Base-by-base conservation (phyloP, 2,329 filamentous ascomycete genomes). In the Colletotrichum cereale region DNA sequence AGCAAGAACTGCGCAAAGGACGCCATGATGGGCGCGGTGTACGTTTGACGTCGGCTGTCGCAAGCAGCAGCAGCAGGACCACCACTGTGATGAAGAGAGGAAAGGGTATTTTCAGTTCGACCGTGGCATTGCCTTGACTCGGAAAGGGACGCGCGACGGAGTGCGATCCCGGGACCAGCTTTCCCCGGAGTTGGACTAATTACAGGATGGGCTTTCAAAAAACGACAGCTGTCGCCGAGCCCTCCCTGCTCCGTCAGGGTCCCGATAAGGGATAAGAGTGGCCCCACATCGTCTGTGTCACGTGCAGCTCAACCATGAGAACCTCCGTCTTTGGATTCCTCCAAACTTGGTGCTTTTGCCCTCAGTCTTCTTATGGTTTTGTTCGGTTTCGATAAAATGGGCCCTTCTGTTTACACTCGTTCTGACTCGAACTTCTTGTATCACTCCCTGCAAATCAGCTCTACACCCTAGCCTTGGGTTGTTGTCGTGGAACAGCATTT, bases 101-200 rank as follows among this genome's bases (percentile, higher is more conserved):
- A 38, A 63, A 34, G 29, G 56, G 58, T 55, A 44, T 66, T 64
- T 42, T 60, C 65, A 71, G 47, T 7, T 42, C 29, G 69, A 29
- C 65, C 65, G 65, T 65, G 53, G 68, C 58, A 69, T 71, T 64
- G 65, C 65, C 58, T 71, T 62, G 69, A 69, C 58, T 71, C 65
- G 65, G 65, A 29, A 36, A 21, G 34, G 47, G 38, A 63, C 40
- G 58, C 31, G 42, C 57, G 40, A 60, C 69, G 65, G 65, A 55
- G 34, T 47, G 64, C 42, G 52, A 71, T 67, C 52, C 68, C 50
- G 58, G 65, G 48, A 11, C 36, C 58, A 71, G 65, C 58, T 71
- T 68, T 64, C 65, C 69, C 69, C 58, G 40, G 65, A 60, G 65
- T 31, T 40, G 6, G 24, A 58, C 56, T 71, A 58, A 14, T 47